Base-by-base conservation (phyloP, 352 stramenopile species). In the Stramenopiles sp. region DNA sequence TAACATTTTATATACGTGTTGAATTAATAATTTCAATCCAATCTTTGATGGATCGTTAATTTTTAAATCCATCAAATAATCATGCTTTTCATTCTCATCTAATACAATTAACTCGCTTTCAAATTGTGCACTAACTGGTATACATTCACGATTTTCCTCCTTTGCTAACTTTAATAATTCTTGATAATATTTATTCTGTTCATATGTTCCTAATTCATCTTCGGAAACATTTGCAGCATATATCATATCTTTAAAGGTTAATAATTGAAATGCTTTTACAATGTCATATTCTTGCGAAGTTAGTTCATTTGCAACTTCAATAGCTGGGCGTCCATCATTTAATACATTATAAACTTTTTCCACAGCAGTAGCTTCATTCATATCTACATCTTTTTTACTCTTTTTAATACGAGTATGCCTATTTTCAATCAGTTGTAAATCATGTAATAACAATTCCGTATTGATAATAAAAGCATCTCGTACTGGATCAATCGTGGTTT, bases 191-290 rank as follows among this genome's bases (percentile, higher is more conserved):
- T 99, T 99, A 80, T 93, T 89, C 80, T 99, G 88, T 87, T 98
- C 99, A 83, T 97, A 94, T n/a, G n/a, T n/a, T 53, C 4, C 38
- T 13, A 53, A 43, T 13, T 7, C 7, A 83, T 95, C 96, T 87
- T 98, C 96, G 81, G 89, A 97, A 77, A 99, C 89, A 86, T 99
- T 99, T 65, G 98, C 92, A 30, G 99, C 87, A 87, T 98, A 99
- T 32, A 99, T 95, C 82, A 94, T 87, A 63, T 88, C 88, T 78
- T 94, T 94, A 69, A 88, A 92, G 13, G 88, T 94, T 73, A 88
- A 38, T 0, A 82, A 20, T 7, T 79, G 78, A 33, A 32, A 43
- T 31, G 69, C 31, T 32, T 78, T 69, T 32, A 80, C 69, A 4
- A 73, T n/a, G 6, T 31, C 78, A 43, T 43, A n/a, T 29, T 80